These are phyloP conservation scores for Strobilomyces confusus DNA, from an alignment of 768 basidiomycete species.

Conservation along the genomic window DNA sequence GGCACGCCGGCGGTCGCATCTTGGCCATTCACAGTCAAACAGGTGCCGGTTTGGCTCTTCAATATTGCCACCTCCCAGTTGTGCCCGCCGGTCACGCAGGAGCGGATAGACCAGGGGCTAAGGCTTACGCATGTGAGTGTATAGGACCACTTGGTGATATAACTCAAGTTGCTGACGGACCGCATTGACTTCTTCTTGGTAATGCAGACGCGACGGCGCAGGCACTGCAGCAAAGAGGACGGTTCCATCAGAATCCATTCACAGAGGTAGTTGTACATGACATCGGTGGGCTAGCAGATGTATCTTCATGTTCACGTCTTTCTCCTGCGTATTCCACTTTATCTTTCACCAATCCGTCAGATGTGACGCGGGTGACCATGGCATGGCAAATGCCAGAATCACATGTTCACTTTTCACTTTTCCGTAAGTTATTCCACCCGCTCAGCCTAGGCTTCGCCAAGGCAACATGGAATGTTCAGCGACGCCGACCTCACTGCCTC, in stretches of 20 bases:
- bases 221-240: constrained; percentile 28
- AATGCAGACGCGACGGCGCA: constrained; percentile 28
- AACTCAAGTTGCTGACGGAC: constrained; percentile 2
- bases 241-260: no score
- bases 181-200: not conserved
- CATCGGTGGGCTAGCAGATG: constrained; percentile 10
- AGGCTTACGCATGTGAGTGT: constrained; percentile 34
- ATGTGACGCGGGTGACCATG: constrained; percentile 5
- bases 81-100: constrained; percentile 39
- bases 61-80: constrained; percentile 39
- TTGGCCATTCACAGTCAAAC: no score
- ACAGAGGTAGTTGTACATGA: constrained; percentile 23
- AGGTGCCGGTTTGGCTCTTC: no score
- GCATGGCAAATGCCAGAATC: not conserved
- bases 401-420: no score
- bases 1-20: no score
- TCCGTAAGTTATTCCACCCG: no score
- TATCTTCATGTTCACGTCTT: constrained; percentile 11
- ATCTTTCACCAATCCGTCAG: not conserved
- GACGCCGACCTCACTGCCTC: no score
- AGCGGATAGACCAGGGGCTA: constrained; percentile 45
- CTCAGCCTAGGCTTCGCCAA: no score
- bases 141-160: not conserved
- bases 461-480: no score
- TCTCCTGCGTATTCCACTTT: constrained; percentile 4